phyloP scores from a whole-genome alignment of 2,329 filamentous ascomycete species.

The Colletotrichum sp. region DNA sequence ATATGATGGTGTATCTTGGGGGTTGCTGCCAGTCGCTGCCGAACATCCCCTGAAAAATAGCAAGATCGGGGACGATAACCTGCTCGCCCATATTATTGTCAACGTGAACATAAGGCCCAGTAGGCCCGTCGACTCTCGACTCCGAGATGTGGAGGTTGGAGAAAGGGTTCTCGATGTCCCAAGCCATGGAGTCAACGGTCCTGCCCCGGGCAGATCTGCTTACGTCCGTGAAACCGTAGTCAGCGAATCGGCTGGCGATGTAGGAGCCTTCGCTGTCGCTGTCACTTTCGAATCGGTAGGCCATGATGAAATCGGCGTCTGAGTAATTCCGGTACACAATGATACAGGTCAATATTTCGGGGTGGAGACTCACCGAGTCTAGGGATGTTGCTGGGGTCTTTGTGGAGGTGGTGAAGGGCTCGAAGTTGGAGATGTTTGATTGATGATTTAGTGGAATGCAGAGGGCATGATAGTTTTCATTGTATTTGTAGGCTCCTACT shows the following conservation, averaged over 20 bases:
- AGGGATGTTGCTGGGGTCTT: neutral
- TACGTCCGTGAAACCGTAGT: neutral
- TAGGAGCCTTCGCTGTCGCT: neutral
- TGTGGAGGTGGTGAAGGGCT: neutral
- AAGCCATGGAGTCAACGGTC: neutral
- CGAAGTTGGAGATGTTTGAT: neutral
- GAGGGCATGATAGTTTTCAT: fast-evolving
- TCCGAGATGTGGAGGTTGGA: neutral
- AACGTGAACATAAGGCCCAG: neutral
- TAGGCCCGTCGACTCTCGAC: neutral
- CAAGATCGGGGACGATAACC: neutral
- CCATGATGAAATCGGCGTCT: neutral
- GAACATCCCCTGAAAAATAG: neutral
- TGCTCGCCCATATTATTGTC: neutral
- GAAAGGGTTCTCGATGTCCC: neutral
- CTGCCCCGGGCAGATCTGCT: neutral
- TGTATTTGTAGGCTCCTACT: neutral
- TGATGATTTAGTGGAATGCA: neutral
- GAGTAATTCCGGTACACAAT: neutral
- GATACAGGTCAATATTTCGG: neutral
- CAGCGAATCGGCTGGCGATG: neutral
- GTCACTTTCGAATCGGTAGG: neutral
- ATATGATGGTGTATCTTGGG: neutral
- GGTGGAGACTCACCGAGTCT: neutral
- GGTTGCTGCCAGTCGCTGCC: neutral